Base-by-base conservation (phyloP, 371 early-diverging fungal genomes). In the Lichtheimia ramosa region DNA sequence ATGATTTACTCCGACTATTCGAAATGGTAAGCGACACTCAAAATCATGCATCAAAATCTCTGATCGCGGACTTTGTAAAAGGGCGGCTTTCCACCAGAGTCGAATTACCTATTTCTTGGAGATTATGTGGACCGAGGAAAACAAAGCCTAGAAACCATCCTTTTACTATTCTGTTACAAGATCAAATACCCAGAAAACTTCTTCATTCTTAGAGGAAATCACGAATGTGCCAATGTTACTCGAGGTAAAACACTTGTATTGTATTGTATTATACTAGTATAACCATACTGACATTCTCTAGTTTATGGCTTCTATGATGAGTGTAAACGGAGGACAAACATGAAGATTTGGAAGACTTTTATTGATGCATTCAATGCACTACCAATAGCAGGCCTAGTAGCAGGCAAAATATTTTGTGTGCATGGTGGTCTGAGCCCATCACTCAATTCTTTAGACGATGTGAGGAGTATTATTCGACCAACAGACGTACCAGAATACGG, bases 241-340 rank as follows among this genome's bases (percentile, higher is more conserved):
- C 83, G 93, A 80, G 98, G 84, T 70, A 70, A 88, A 20, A 10
- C 34, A 25, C 25, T 25, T 25, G 2, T 8, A 2, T 34, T 8
- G n/a, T 34, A 0, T 34, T 34, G 5, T 34, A 0, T 27, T 27
- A 0, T 10, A 34, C 2, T 4, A 34, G 8, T 8, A 34, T 8
- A 34, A 34, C 2, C 6, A 34, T 34, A 27, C 34, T 34, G 8
- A 34, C 8, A 10, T 34, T 6, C 10, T 34, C 15, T 54, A 66
- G 67, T 99, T 23, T 99, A 99, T 73, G 99, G 99, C 3, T 99
- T 99, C 74, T 99, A 96, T 74, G 99, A 99, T 71, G 99, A 99
- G 75, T 96, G 97, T 84, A 99, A 98, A 76, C 89, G 99, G 62
- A 79, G 99, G 62, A 92, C 91, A 52, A 95, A 87, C 66, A 81